Percentiles rank a stretch among this genome's conserved stretches.
phyloP scores from a whole-genome alignment of 352 stramenopile genomes.

The Phytopythium boreale region DNA sequence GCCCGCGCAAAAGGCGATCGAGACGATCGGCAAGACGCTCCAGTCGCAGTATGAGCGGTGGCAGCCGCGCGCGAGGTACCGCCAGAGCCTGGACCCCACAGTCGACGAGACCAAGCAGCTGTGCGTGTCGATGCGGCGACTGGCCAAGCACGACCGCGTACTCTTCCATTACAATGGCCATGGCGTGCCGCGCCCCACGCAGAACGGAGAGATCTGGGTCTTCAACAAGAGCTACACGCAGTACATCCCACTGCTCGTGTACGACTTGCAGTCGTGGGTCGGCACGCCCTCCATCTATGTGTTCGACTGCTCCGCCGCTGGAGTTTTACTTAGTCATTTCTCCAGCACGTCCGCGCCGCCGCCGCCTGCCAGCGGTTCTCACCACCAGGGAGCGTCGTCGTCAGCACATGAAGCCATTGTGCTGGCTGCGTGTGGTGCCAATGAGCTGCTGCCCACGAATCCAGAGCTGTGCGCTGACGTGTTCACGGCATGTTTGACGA shows the following conservation, averaged over 20 bases:
- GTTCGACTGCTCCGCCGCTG: constrained; percentile 97
- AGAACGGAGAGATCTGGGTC: constrained; percentile 99
- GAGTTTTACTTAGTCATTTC: constrained; percentile 95
- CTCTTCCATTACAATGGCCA: constrained; percentile 99
- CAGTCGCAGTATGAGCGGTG: constrained; percentile 96
- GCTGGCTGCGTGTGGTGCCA: constrained; percentile 91
- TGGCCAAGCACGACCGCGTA: constrained; percentile 93
- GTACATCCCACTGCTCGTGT: constrained; percentile 98
- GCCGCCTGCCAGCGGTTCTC: neutral
- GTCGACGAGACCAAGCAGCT: constrained; percentile 95
- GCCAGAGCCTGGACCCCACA: constrained; percentile 95
- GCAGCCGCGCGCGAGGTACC: constrained; percentile 94
- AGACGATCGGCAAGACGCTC: constrained; percentile 94
- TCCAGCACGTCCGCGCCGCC: constrained; percentile 24
- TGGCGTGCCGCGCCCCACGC: constrained; percentile 96
- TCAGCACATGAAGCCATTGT: constrained; percentile 93
- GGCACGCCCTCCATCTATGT: constrained; percentile 95
- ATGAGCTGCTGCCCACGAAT: constrained; percentile 96
- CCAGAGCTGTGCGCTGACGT: constrained; percentile 97
- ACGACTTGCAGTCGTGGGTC: constrained; percentile 94
- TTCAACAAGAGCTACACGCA: constrained; percentile 99
- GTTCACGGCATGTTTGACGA: constrained; percentile 99
- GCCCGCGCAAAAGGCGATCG: constrained; percentile 92
- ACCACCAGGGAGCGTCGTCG: constrained; percentile 15
- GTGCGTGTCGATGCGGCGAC: constrained; percentile 89